Conservation (phyloP, 768 basidiomycete species). For the Porpolomopsis calyptriformis region DNA sequence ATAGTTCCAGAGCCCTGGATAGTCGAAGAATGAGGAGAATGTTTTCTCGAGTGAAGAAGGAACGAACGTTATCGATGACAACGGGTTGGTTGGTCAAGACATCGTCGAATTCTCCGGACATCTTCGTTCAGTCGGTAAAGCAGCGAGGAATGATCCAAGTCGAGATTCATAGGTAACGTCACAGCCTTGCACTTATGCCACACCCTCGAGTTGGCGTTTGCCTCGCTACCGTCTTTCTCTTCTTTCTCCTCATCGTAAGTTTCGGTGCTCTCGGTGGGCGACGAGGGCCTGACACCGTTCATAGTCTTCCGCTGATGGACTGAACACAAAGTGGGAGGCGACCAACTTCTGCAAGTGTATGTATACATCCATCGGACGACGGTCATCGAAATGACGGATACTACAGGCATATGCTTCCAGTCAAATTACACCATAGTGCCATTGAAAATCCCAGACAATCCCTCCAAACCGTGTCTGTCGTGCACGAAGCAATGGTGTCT, state of each 20-base stretch:
- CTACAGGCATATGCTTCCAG: slow-evolving; percentile 80
- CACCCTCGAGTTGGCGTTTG: too few species aligned
- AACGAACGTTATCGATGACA: slow-evolving; percentile 91
- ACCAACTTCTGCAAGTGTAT: slow-evolving; percentile 85
- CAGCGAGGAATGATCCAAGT: not conserved
- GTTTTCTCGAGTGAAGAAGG: slow-evolving; percentile 1
- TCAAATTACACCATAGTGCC: slow-evolving; percentile 80
- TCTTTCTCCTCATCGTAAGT: slow-evolving; percentile 19
- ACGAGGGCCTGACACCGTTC: not conserved
- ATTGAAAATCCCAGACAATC: slow-evolving; percentile 70
- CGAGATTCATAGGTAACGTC: too few species aligned
- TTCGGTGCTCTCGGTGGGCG: not conserved
- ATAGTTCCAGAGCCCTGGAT: slow-evolving; percentile 94
- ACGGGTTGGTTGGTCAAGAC: slow-evolving; percentile 97
- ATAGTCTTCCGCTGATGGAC: slow-evolving; percentile 27
- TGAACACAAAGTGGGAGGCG: slow-evolving; percentile 75
- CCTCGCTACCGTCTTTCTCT: slow-evolving; percentile 6
- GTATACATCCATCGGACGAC: slow-evolving; percentile 10
- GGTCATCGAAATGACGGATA: slow-evolving; percentile 8
- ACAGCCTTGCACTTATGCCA: too few species aligned
- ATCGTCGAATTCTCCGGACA: slow-evolving; percentile 85
- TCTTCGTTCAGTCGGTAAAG: slow-evolving; percentile 17
- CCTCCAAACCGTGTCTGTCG: slow-evolving; percentile 81
- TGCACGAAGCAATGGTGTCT: slow-evolving; percentile 96
- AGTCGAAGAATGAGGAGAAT: slow-evolving; percentile 12